These are phyloP conservation scores for Elongisporangium anandrum DNA, from an alignment of 352 stramenopile genomes.

Conservation along the genomic window DNA sequence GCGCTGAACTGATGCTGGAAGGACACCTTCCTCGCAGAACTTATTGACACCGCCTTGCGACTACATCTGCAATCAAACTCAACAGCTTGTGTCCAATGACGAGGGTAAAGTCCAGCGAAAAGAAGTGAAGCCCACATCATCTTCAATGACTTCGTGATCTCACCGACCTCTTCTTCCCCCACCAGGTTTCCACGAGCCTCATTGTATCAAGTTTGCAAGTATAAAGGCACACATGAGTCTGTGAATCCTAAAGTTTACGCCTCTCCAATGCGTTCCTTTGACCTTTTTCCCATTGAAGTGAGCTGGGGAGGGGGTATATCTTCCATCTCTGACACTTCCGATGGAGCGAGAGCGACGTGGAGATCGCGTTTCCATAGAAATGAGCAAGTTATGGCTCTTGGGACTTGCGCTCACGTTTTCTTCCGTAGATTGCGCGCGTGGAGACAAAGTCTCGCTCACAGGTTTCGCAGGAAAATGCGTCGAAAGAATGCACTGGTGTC, in stretches of 20 bases:
- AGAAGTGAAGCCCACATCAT: not conserved
- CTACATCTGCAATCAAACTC: not conserved
- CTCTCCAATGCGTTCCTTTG: not conserved
- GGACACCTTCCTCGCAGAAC: not conserved
- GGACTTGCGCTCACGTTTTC: not conserved
- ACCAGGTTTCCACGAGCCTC: too few relatives aligned
- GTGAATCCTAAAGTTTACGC: not conserved
- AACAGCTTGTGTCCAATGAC: not conserved
- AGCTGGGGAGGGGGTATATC: not conserved
- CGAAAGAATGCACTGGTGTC: not conserved
- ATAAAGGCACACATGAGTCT: not conserved
- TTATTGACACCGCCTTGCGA: not conserved
- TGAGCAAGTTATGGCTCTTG: not conserved
- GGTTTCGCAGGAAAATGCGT: not conserved
- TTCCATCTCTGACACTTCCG: not conserved
- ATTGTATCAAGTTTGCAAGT: not conserved
- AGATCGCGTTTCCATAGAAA: not conserved
- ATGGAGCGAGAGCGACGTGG: not conserved
- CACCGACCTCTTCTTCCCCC: not conserved
- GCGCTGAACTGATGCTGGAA: not conserved
- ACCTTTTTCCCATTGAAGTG: too few relatives aligned
- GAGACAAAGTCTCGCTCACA: not conserved
- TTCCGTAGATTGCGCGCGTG: not conserved
- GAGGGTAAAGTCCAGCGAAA: not conserved
- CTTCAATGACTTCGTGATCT: not conserved